Percentiles rank a stretch among this genome's conserved stretches.
phyloP scores from a whole-genome alignment of 2,329 filamentous ascomycete genomes.

The Coniochaeta hoffmannii region DNA sequence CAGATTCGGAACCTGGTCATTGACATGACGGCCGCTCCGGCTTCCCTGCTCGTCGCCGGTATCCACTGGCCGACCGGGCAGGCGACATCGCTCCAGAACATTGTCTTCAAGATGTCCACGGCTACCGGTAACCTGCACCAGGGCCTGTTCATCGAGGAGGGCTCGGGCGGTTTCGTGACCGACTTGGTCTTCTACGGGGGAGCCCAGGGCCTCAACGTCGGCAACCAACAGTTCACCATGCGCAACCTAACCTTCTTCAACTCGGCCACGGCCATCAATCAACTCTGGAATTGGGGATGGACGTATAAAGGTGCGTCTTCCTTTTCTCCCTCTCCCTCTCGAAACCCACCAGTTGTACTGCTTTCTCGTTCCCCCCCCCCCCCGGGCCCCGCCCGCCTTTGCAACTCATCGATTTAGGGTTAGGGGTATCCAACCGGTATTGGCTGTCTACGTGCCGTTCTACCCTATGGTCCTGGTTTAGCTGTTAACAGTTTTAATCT shows the following conservation, averaged over 20 bases:
- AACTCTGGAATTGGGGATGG: conserved; percentile 74
- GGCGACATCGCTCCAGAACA: conserved; percentile 50
- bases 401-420: too few relatives aligned
- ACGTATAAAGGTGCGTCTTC: conserved; percentile 63
- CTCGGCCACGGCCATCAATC: conserved; percentile 58
- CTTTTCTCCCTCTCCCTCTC: too few relatives aligned
- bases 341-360: too few relatives aligned
- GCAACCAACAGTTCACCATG: conserved; percentile 65
- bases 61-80: conserved; percentile 65
- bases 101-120: conserved; percentile 42
- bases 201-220: conserved; percentile 42
- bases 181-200: conserved; percentile 66
- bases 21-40: conserved; percentile 43
- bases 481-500: too few relatives aligned
- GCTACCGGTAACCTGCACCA: conserved; percentile 38
- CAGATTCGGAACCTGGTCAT: conserved; percentile 51
- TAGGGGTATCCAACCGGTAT: too few relatives aligned
- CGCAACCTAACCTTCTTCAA: conserved; percentile 60
- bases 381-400: too few relatives aligned
- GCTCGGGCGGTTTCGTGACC: conserved; percentile 59
- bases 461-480: too few relatives aligned
- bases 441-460: too few relatives aligned
- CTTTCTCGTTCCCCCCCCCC: too few relatives aligned
- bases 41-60: conserved; percentile 36
- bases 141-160: conserved; percentile 54